Evolutionary conservation across 2,329 filamentous ascomycete genomes (phyloP), one percentile per base, ranked within the genome.

Genomic region (Incumbomyces delicatus): DNA sequence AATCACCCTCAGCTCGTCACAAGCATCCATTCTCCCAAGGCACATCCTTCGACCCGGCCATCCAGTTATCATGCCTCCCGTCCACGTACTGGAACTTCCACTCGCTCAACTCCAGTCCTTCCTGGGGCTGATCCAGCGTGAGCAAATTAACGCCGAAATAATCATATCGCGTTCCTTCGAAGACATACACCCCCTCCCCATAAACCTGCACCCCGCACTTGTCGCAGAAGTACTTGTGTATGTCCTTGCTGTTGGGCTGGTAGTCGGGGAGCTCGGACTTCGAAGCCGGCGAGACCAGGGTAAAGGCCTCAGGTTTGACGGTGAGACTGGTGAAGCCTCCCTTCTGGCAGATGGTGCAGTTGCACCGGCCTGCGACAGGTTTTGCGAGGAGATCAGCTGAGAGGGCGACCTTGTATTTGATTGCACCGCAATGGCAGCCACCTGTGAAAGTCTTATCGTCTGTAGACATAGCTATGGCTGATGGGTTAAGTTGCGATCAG

Each of bases 341-440:
- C 37, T 55, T 55, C 13, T 55, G 44, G 43, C 54, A 57, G 43
- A 53, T 47, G 41, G 54, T 55, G 43, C 54, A 57, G 44, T 57
- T 57, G 48, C 54, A 57, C 34, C 51, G 49, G 35, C 20, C 34
- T 11, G 47, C 49, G 8, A 37, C 22, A n/a, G 41, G 48, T 10
- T 35, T 29, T 37, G 51, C 43, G 42, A 35, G 48, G 27, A 47
- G 27, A 4, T 31, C 30, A 17, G 35, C 10, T 13, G 50, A 13
- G 3, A 56, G 27, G 14, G 66, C 69, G 39, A 70, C 71, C 30
- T 66, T 66, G 69, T 72, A 78, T 55, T 73, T 65, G 42, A 68
- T 71, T 57, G 73, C 63, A 53, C 73, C 72, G 60, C 75, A 77
- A 57, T 76, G 73, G 66, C 75, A 78, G 32, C 68, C 65, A 57